phyloP scores from a whole-genome alignment of 257 asterid species.

The Perilla frutescens region DNA sequence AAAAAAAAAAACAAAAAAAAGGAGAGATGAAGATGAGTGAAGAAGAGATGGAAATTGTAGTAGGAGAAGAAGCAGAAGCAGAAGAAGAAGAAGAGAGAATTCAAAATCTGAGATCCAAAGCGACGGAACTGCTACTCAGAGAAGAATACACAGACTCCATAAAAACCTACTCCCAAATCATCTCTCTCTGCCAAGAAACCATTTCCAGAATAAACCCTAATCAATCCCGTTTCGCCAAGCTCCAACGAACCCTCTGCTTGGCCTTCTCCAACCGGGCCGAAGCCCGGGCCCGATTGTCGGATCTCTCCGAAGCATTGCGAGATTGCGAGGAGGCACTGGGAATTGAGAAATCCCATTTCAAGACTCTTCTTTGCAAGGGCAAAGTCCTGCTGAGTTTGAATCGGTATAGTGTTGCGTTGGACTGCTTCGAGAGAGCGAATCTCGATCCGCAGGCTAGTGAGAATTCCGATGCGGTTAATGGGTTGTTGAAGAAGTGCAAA shows the following conservation, averaged over 20 bases:
- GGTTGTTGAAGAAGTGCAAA: conserved; percentile 58
- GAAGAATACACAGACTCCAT: conserved; percentile 70
- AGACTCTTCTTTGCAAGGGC: conserved; percentile 80
- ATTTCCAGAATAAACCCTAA: conserved; percentile 46
- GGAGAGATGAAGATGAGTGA: conserved; percentile 15
- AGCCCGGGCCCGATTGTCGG: conserved; percentile 54
- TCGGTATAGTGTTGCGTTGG: conserved; percentile 54
- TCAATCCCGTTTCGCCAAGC: conserved; percentile 39
- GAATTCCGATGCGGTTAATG: conserved; percentile 52
- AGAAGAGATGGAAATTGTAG: conserved; percentile 25
- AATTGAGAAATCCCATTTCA: conserved; percentile 71
- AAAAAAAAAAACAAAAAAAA: conserved; percentile 35
- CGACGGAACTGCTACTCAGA: conserved; percentile 73
- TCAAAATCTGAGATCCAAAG: conserved; percentile 75
- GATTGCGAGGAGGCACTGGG: conserved; percentile 74
- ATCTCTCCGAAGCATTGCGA: conserved; percentile 52
- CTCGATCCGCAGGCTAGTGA: conserved; percentile 56
- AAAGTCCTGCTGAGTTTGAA: conserved; percentile 62
- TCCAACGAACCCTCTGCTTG: conserved; percentile 60
- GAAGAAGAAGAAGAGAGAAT: conserved; percentile 53
- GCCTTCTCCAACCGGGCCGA: conserved; percentile 83
- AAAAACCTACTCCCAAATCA: conserved; percentile 59
- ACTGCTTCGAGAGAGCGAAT: conserved; percentile 58
- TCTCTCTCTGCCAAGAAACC: conserved; percentile 53
- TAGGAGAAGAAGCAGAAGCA: conserved; percentile 32